Evolutionary conservation across 176 grass and related monocot species (phyloP).

Genomic region (Phoenix dactylifera): DNA sequence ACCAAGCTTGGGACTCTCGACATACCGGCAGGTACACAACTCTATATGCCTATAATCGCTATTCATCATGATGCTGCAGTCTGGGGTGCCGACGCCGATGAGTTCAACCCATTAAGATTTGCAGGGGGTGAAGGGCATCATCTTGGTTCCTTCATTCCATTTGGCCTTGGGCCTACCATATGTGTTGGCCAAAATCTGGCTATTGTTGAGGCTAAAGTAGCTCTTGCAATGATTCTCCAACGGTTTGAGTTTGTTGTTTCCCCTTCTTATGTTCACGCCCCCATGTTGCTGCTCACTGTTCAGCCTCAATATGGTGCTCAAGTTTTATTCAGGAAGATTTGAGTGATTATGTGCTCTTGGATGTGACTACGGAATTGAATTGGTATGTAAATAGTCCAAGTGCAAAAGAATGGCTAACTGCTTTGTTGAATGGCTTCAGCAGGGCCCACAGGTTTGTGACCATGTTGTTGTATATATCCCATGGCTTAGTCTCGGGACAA

Average conservation of each 20-base stretch:
- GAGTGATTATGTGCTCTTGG: background rate
- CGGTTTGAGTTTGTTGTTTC: conserved; percentile 47
- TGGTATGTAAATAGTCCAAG: background rate
- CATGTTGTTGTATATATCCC: no score
- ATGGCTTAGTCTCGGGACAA: no score
- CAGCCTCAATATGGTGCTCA: conserved; percentile 77
- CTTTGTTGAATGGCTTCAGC: no score
- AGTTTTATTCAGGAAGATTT: conserved; percentile 55
- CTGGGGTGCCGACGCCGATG: conserved; percentile 44
- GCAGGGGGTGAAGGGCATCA: conserved; percentile 57
- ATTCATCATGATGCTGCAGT: conserved; percentile 56
- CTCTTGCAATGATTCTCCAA: conserved; percentile 51
- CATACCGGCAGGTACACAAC: conserved; percentile 41
- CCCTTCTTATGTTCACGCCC: conserved; percentile 71
- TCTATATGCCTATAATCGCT: conserved; percentile 38
- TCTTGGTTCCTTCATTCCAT: conserved; percentile 60
- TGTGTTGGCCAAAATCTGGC: conserved; percentile 78
- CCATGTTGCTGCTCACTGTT: conserved; percentile 41
- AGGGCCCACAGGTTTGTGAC: no score
- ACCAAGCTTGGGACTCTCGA: conserved; percentile 46
- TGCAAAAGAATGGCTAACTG: no score
- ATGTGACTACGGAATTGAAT: background rate
- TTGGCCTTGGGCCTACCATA: conserved; percentile 53
- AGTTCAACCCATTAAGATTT: conserved; percentile 70
- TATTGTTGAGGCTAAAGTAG: conserved; percentile 53